phyloP scores from a whole-genome alignment of 176 grass and related monocot species.

The Hsuehochloa calcarea region DNA sequence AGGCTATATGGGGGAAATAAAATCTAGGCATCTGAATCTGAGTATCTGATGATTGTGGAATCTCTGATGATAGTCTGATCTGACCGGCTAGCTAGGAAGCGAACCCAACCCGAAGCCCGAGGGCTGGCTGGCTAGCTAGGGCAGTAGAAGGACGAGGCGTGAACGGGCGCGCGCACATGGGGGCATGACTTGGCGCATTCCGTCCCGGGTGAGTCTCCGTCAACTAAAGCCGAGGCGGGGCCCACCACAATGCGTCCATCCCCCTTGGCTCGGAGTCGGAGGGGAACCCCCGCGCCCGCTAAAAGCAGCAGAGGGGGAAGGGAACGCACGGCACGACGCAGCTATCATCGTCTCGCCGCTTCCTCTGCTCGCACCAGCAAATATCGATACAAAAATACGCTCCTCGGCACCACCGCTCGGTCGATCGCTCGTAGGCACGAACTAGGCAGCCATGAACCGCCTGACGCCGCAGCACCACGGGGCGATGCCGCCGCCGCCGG shows the following conservation, averaged over 20 bases:
- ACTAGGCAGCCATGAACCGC: constrained; percentile 44
- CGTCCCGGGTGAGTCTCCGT: background rate
- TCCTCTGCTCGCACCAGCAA: background rate
- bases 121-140: too few species aligned
- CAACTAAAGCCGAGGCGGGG: background rate
- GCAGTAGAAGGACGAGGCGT: background rate
- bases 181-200: background rate
- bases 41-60: background rate
- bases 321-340: background rate
- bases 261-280: background rate
- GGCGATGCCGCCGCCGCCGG: constrained; percentile 30
- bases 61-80: background rate
- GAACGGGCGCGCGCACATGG: background rate
- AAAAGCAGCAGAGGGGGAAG: background rate
- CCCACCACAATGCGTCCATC: background rate
- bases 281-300: background rate
- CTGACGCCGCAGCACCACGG: constrained; percentile 26
- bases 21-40: background rate
- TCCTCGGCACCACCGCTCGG: background rate
- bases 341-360: background rate
- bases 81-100: background rate
- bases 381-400: background rate
- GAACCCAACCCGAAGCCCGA: background rate
- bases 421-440: background rate
- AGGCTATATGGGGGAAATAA: too few species aligned